These are phyloP conservation scores for Aphanomyces astaci DNA, from an alignment of 352 stramenopile genomes.

Conservation along the genomic window DNA sequence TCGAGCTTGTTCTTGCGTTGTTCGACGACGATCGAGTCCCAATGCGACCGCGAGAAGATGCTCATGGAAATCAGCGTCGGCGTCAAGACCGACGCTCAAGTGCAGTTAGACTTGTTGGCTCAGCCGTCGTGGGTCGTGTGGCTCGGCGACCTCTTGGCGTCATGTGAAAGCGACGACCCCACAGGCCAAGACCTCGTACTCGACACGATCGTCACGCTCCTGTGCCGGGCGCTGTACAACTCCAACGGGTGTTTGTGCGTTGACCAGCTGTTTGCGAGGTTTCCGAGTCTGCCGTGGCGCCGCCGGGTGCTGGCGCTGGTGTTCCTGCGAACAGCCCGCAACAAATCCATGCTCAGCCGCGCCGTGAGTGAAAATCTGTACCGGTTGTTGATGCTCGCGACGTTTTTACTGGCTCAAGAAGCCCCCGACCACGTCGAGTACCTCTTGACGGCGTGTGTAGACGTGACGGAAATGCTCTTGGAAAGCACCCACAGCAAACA, in stretches of 20 bases:
- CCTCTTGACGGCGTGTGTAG: slow-evolving; percentile 59
- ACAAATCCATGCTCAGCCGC: slow-evolving; percentile 63
- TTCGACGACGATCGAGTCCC: slow-evolving; percentile 27
- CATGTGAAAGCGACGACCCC: slow-evolving; percentile 29
- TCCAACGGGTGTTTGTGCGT: slow-evolving; percentile 54
- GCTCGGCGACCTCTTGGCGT: slow-evolving; percentile 63
- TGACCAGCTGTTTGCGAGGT: slow-evolving; percentile 41
- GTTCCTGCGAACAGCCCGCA: slow-evolving; percentile 65
- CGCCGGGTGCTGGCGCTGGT: slow-evolving; percentile 58
- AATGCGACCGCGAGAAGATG: slow-evolving; percentile 57
- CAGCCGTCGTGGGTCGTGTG: slow-evolving; percentile 79
- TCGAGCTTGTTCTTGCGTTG: slow-evolving; percentile 43
- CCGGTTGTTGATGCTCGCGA: slow-evolving; percentile 52
- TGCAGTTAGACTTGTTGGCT: slow-evolving; percentile 62
- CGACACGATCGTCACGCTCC: slow-evolving; percentile 72
- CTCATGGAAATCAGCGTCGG: slow-evolving; percentile 85
- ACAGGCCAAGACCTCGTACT: slow-evolving; percentile 75
- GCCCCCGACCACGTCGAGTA: slow-evolving; percentile 13
- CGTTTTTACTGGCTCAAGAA: slow-evolving; percentile 21
- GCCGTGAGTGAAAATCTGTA: slow-evolving; percentile 71
- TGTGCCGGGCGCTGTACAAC: slow-evolving; percentile 65
- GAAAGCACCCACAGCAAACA: slow-evolving; percentile 75
- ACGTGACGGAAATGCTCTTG: slow-evolving; percentile 61
- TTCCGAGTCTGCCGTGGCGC: slow-evolving; percentile 45
- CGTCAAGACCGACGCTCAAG: slow-evolving; percentile 64